A percentile compares a stretch with the other conserved stretches of the same genome.
Evolutionary conservation across 2,329 filamentous ascomycete genomes (phyloP).

Genomic region (Pestalotiopsis sp.): DNA sequence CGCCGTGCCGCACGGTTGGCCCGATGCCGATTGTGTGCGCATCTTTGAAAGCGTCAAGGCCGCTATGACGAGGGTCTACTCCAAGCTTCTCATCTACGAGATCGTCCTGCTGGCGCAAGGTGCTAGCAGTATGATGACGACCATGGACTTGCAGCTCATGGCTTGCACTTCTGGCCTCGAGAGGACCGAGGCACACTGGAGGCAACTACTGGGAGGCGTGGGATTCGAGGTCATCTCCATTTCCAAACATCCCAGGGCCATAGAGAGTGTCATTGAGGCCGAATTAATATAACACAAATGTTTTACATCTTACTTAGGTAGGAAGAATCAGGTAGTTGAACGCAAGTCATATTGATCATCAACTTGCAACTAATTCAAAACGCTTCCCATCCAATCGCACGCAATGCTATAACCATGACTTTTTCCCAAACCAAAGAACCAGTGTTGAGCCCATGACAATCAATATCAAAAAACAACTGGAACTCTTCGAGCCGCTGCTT

Average conservation of each 20-base stretch:
- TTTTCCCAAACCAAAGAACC: too few relatives aligned
- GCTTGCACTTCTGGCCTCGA: constrained; percentile 3
- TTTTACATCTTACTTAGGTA: background rate
- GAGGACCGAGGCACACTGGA: constrained; percentile 10
- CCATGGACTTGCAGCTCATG: constrained; percentile 11
- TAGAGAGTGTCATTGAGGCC: constrained; percentile 12
- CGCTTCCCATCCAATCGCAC: too few relatives aligned
- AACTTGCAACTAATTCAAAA: too few relatives aligned
- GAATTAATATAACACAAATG: background rate
- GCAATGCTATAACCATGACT: too few relatives aligned
- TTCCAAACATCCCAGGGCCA: background rate
- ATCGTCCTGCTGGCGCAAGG: constrained; percentile 1
- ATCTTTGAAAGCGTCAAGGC: constrained; percentile 44
- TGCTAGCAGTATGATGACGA: constrained; percentile 4
- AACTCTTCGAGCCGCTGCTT: too few relatives aligned
- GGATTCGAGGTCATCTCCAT: constrained; percentile 1
- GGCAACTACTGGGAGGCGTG: background rate
- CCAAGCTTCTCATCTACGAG: constrained; percentile 37
- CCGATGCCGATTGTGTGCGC: constrained; percentile 28
- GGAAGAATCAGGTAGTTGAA: too few relatives aligned
- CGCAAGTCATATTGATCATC: too few relatives aligned
- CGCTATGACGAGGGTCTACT: constrained; percentile 51
- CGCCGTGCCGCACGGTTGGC: constrained; percentile 41
- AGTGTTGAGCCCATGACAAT: too few relatives aligned
- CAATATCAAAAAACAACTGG: too few relatives aligned